Evolutionary conservation across 495 filamentous ascomycete genomes (phyloP).

Genomic region (Apodospora peruviana): DNA sequence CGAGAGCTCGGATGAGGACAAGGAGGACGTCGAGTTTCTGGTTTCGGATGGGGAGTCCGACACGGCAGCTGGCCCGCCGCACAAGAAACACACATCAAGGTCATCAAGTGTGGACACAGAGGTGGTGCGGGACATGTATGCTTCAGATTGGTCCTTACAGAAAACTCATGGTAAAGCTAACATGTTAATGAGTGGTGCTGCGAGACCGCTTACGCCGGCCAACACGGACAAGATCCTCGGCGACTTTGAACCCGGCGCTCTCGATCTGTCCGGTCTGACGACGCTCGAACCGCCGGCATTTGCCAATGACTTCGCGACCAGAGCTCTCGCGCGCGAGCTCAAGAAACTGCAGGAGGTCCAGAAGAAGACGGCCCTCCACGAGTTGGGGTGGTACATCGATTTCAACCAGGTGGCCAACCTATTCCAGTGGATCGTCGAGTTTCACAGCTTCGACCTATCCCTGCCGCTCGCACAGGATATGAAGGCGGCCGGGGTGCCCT

Average conservation of each 20-base stretch:
- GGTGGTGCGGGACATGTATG: neutral
- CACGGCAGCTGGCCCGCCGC: neutral
- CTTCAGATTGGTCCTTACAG: too few relatives aligned
- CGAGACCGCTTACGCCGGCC: neutral
- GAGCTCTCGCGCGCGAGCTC: conserved; percentile 58
- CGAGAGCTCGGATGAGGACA: conserved; percentile 46
- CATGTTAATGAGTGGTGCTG: neutral
- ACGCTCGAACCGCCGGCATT: conserved; percentile 60
- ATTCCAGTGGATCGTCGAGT: conserved; percentile 90
- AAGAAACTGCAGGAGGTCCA: conserved; percentile 55
- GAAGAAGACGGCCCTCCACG: conserved; percentile 51
- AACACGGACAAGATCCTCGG: conserved; percentile 28
- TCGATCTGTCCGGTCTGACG: conserved; percentile 51
- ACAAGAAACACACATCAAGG: neutral
- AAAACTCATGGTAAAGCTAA: too few relatives aligned
- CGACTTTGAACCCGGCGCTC: conserved; percentile 60
- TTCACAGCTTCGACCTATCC: conserved; percentile 70
- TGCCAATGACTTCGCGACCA: conserved; percentile 59
- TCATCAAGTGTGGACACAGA: neutral
- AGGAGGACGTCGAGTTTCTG: conserved; percentile 48
- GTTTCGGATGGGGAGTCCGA: conserved; percentile 29
- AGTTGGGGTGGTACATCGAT: conserved; percentile 85
- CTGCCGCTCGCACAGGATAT: conserved; percentile 75
- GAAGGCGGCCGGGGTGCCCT: conserved; percentile 51
- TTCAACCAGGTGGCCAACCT: conserved; percentile 52